Percentiles rank a stretch among this genome's conserved stretches.
These are phyloP conservation scores for Pestalotiopsis sp. DNA, from an alignment of 2,329 filamentous ascomycete genomes.

Conservation along the genomic window DNA sequence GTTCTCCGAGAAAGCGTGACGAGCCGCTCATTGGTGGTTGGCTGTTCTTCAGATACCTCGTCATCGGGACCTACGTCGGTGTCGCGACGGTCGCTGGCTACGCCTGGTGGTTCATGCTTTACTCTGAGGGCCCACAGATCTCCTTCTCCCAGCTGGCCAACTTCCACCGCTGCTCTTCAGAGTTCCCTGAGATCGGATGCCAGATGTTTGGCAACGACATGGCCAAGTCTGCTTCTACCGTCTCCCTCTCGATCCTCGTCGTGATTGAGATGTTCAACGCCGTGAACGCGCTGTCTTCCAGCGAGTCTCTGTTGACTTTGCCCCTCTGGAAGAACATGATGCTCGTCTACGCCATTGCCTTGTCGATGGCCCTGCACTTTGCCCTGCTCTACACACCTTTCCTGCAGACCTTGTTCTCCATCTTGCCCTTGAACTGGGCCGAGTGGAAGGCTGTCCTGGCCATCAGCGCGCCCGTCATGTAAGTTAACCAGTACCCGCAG, in stretches of 20 bases:
- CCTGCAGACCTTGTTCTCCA: slow-evolving; percentile 85
- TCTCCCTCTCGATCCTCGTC: slow-evolving; percentile 88
- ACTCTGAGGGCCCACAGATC: slow-evolving; percentile 86
- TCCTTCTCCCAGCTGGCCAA: slow-evolving; percentile 84
- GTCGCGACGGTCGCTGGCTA: slow-evolving; percentile 94
- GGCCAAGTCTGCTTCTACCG: slow-evolving; percentile 86
- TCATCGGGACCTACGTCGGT: slow-evolving; percentile 94
- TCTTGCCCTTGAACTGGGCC: slow-evolving; percentile 77
- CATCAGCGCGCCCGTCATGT: slow-evolving; percentile 92
- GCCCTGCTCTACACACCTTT: slow-evolving; percentile 89
- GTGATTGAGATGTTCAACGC: slow-evolving; percentile 99
- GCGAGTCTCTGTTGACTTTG: slow-evolving; percentile 88
- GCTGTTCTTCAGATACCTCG: slow-evolving; percentile 96
- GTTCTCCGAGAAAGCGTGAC: slow-evolving; percentile 86
- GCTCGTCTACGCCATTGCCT: slow-evolving; percentile 87
- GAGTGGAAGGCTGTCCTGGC: slow-evolving; percentile 92
- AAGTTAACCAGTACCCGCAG: slow-evolving; percentile 45
- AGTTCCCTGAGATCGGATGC: slow-evolving; percentile 89
- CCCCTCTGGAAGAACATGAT: slow-evolving; percentile 99
- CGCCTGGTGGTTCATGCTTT: slow-evolving; percentile 99
- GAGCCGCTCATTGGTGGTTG: slow-evolving; percentile 91
- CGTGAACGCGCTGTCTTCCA: slow-evolving; percentile 95
- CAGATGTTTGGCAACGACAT: slow-evolving; percentile 85
- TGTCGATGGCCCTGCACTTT: slow-evolving; percentile 96
- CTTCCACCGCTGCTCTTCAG: slow-evolving; percentile 87